These are phyloP conservation scores for Fusarium guadeloupense DNA, from an alignment of 2,329 filamentous ascomycete species.

Conservation along the genomic window DNA sequence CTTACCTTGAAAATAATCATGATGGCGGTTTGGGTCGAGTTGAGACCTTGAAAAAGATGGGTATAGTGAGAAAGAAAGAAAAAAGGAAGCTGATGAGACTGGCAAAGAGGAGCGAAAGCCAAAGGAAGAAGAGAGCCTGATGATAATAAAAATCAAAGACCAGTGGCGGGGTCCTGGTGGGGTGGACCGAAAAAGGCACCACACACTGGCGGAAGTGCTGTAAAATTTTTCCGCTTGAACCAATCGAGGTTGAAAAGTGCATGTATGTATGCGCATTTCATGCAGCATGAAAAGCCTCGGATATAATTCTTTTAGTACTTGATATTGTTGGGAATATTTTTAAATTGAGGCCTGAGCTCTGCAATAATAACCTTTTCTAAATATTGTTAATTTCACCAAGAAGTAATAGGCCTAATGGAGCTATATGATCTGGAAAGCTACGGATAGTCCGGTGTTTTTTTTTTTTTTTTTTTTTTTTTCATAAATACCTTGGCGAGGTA, in stretches of 20 bases:
- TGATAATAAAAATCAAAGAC: slow-evolving; percentile 43
- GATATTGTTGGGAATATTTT: no score
- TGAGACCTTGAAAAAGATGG: slow-evolving; percentile 31
- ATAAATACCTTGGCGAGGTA: no score
- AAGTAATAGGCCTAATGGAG: no score
- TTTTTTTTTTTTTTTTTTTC: no score
- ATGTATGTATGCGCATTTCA: no score
- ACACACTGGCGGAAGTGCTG: slow-evolving; percentile 16
- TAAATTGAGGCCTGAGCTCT: no score
- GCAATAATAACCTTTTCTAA: no score
- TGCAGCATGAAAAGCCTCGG: neutral
- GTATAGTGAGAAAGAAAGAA: slow-evolving; percentile 12
- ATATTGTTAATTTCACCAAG: no score
- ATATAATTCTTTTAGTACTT: no score
- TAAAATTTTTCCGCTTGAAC: slow-evolving; percentile 19
- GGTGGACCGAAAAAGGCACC: slow-evolving; percentile 28
- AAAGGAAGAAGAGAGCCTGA: slow-evolving; percentile 35
- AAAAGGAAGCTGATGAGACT: slow-evolving; percentile 29
- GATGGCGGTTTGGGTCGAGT: slow-evolving; percentile 55
- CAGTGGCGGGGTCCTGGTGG: slow-evolving; percentile 41
- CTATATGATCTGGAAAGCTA: no score
- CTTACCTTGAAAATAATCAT: slow-evolving; percentile 79
- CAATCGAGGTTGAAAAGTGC: slow-evolving; percentile 15
- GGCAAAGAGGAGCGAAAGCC: slow-evolving; percentile 32
- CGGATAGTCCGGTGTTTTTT: no score